Base-by-base conservation (phyloP, 2,329 filamentous ascomycete genomes). In the Scedosporium minutisporum region DNA sequence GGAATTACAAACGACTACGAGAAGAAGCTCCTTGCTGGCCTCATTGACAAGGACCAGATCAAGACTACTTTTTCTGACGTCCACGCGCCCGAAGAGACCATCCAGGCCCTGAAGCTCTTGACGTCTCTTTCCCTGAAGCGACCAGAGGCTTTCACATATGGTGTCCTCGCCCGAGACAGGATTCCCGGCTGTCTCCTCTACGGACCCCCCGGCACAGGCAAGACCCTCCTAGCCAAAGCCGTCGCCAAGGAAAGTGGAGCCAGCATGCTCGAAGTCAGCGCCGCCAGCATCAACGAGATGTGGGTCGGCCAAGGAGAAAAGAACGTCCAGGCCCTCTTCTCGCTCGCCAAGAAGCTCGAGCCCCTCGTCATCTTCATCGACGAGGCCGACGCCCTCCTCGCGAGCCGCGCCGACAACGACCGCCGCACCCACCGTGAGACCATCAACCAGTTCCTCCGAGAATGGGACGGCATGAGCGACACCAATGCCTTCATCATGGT, bases 321-420 rank as follows among this genome's bases (percentile, higher is more conserved):
- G 81, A 96, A 96, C 71, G 90, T 97, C 62, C 88, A 89, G 61
- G 93, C 93, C 0, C 87, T 97, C 48, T 99, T 99, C 76, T 89
- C 86, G 0, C 80, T 97, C 0, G 95, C 95, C 3, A 91, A 91
- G 75, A 96, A 96, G 74, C 83, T 97, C 6, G 88, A 89, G 1
- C 95, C 95, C 0, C 93, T 93, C 70, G 88, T 99, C 16, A 90
- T 99, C 60, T 97, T 99, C 76, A 91, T 99, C 65, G 95, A 99
- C 70, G 95, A 99, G 76, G 95, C 93, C 23, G 95, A 99, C 72
- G 90, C 93, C 6, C 87, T 99, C 58, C 89, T 99, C 63, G 90
- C 90, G 27, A 87, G 89, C 16, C 86, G 95, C 62, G 82, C 86
- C 66, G 83, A 84, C 46, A 80, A 82, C 25, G 82, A 82, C 64